Percentiles rank a stretch among this genome's conserved stretches.
Conservation (phyloP, 495 filamentous ascomycete genomes). For the Podospora sp. region DNA sequence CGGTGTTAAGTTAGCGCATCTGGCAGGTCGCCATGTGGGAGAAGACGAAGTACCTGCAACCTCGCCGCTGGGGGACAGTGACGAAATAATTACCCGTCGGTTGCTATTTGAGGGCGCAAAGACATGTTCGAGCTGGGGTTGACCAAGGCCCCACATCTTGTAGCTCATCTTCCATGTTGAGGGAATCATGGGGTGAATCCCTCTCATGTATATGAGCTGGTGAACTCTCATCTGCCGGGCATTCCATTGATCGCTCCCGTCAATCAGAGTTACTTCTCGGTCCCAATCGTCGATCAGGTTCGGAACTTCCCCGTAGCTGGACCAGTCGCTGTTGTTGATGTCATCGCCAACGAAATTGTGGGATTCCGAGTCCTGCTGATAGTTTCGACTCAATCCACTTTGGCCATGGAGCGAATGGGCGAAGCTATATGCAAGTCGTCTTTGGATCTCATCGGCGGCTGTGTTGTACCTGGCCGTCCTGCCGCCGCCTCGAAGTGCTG, state of each 20-base stretch:
- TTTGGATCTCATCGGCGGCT: not conserved
- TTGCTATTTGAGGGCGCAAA: slow-evolving; percentile 29
- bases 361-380: not conserved
- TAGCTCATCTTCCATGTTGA: slow-evolving; percentile 33
- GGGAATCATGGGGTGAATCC: slow-evolving; percentile 38
- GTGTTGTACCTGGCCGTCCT: not conserved
- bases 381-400: not conserved
- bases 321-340: slow-evolving; percentile 34
- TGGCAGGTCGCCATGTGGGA: not conserved
- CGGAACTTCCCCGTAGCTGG: slow-evolving; percentile 26
- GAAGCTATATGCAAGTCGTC: not conserved
- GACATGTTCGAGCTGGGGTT: slow-evolving; percentile 29
- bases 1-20: slow-evolving; percentile 12
- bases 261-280: slow-evolving; percentile 15
- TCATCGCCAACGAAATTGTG: slow-evolving; percentile 12
- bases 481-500: not conserved
- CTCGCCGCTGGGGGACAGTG: slow-evolving; percentile 25
- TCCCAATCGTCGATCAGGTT: slow-evolving; percentile 27
- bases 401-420: not conserved
- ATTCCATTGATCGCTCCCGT: slow-evolving; percentile 34
- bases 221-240: slow-evolving; percentile 32
- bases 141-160: slow-evolving; percentile 37
- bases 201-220: slow-evolving; percentile 35
- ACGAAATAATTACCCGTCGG: slow-evolving; percentile 33
- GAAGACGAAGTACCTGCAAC: slow-evolving; percentile 26